phyloP scores from a whole-genome alignment of 164 flowering plant species.

The Magnolia kwangsiensis region DNA sequence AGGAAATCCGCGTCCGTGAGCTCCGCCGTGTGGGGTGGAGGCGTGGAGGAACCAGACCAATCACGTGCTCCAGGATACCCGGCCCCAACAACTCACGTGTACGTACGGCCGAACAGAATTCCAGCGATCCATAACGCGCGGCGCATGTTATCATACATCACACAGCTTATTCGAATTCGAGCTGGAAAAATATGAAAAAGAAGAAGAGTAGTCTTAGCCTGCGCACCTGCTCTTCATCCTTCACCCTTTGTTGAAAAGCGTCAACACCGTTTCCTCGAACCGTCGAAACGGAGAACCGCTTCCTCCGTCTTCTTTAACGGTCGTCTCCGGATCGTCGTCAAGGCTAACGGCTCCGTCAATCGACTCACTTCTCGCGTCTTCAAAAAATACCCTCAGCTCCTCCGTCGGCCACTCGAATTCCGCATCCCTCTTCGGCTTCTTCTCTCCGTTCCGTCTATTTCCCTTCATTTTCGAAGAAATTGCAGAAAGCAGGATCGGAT shows the following conservation, averaged over 20 bases:
- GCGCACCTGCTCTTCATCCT: not conserved
- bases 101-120: too few species aligned
- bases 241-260: conserved; percentile 9
- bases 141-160: too few species aligned
- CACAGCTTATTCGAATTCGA: too few species aligned
- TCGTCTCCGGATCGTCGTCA: conserved; percentile 8
- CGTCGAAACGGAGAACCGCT: conserved; percentile 15
- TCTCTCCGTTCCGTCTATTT: not conserved
- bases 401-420: conserved; percentile 26
- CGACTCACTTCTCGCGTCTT: not conserved
- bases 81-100: too few species aligned
- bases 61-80: too few species aligned
- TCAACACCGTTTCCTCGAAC: conserved; percentile 20
- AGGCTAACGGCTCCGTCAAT: conserved; percentile 16
- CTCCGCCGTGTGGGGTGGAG: too few species aligned
- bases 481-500: conserved; percentile 29
- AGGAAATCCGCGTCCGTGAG: too few species aligned
- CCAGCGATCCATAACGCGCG: too few species aligned
- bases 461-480: conserved; percentile 18
- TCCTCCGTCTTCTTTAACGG: conserved; percentile 7
- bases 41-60: too few species aligned
- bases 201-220: not conserved
- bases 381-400: conserved; percentile 16
- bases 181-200: too few species aligned
- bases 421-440: not conserved